These are phyloP conservation scores for Candida sakaeoensis DNA, from an alignment of 805 yeast species.

Conservation along the genomic window DNA sequence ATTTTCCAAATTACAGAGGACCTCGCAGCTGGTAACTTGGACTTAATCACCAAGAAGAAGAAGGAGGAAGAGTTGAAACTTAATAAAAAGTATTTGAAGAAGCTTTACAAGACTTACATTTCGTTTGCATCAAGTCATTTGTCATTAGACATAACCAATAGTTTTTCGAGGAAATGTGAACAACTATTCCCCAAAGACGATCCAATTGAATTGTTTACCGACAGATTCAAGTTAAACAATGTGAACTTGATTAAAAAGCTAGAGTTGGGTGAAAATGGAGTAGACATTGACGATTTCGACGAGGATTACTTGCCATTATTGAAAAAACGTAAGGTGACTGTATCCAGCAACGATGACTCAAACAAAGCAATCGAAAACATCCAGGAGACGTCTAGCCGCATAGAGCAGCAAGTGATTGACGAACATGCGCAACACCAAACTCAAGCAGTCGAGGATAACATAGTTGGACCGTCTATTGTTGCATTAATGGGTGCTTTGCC, in stretches of 20 bases:
- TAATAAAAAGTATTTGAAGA: constrained; percentile 25
- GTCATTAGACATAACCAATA: constrained; percentile 61
- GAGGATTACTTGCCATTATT: constrained; percentile 13
- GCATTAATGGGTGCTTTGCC: constrained; percentile 58
- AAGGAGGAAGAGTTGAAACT: constrained; percentile 28
- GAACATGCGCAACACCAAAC: constrained; percentile 8
- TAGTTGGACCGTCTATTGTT: constrained; percentile 31
- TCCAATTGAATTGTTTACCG: constrained; percentile 32
- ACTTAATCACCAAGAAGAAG: constrained; percentile 42
- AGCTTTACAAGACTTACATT: constrained; percentile 46
- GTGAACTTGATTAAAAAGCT: constrained; percentile 33
- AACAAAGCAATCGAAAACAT: constrained; percentile 11
- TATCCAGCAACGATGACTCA: constrained; percentile 6
- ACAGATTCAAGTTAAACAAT: constrained; percentile 35
- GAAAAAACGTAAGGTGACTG: constrained; percentile 14
- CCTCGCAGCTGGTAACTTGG: constrained; percentile 21
- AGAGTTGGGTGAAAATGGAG: constrained; percentile 30
- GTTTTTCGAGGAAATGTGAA: constrained; percentile 62
- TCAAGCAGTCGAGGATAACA: constrained; percentile 17
- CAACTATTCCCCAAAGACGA: constrained; percentile 64
- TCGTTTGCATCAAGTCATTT: constrained; percentile 68
- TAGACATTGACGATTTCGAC: constrained; percentile 12
- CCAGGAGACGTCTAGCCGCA: constrained; percentile 15
- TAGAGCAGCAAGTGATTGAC: constrained; percentile 7
- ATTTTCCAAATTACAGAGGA: constrained; percentile 24